Evolutionary conservation across 768 basidiomycete species (phyloP).

Genomic region (Kondoa subrosea): DNA sequence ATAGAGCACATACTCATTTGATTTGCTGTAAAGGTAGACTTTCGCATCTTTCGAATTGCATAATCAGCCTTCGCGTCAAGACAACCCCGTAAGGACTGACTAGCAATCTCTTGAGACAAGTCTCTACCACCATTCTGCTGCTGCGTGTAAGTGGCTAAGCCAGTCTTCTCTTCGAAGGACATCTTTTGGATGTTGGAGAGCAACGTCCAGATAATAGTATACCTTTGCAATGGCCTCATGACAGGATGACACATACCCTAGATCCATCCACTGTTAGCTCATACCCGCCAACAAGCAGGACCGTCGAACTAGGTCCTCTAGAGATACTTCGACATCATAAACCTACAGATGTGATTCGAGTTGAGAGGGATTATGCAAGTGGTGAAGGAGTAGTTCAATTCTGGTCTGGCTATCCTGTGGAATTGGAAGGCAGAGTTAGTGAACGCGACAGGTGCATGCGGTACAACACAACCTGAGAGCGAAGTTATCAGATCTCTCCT

Average conservation of each 20-base stretch:
- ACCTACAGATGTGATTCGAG: constrained; percentile 73
- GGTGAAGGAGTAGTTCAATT: constrained; percentile 81
- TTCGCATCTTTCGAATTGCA: neutral
- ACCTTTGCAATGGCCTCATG: too few species aligned
- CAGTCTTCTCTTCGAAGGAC: too few species aligned
- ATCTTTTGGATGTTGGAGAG: too few species aligned
- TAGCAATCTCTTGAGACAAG: neutral
- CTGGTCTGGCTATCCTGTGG: constrained; percentile 68
- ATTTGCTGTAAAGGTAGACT: neutral
- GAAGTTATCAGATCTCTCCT: constrained; percentile 53
- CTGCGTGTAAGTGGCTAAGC: too few species aligned
- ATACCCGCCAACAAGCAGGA: too few species aligned
- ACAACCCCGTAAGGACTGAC: neutral
- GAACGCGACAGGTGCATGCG: constrained; percentile 1
- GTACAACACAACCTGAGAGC: constrained; percentile 4
- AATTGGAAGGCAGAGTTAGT: constrained; percentile 78
- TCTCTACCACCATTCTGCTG: neutral
- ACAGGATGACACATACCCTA: too few species aligned
- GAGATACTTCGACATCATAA: neutral
- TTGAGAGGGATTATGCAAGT: constrained; percentile 80
- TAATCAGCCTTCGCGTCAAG: neutral
- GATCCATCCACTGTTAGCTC: too few species aligned
- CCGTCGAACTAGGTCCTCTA: neutral
- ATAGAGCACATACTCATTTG: neutral
- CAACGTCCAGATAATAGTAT: too few species aligned